These are phyloP conservation scores for Nigrospora sphaerica DNA, from an alignment of 2,329 filamentous ascomycete genomes.

Conservation along the genomic window DNA sequence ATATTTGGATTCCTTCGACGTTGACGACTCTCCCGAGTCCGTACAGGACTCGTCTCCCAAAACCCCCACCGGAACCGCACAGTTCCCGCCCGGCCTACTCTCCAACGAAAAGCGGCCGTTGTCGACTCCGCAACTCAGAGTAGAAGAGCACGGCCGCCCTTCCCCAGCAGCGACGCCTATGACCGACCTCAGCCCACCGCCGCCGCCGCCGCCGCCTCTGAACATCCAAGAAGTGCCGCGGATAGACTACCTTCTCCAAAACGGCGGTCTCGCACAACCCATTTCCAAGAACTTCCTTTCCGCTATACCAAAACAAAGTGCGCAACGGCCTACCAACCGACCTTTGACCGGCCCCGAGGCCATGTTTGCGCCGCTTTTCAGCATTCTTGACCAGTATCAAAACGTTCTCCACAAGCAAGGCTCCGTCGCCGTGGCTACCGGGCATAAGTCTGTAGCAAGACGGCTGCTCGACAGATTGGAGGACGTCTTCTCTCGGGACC, in stretches of 20 bases:
- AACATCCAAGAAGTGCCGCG: constrained; percentile 65
- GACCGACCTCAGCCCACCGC: constrained; percentile 37
- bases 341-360: constrained; percentile 62
- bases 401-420: constrained; percentile 76
- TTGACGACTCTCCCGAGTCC: constrained; percentile 43
- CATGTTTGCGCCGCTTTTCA: constrained; percentile 77
- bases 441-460: constrained; percentile 89
- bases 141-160: constrained; percentile 29
- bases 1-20: constrained; percentile 28
- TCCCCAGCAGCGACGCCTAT: constrained; percentile 31
- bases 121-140: constrained; percentile 24
- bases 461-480: constrained; percentile 84
- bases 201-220: constrained; percentile 59
- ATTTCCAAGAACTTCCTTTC: constrained; percentile 69
- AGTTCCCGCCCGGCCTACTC: constrained; percentile 38
- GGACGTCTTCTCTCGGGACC: constrained; percentile 87
- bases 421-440: constrained; percentile 89
- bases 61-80: constrained; percentile 50
- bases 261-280: constrained; percentile 69
- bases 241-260: constrained; percentile 86
- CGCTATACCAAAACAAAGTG: constrained; percentile 50
- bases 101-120: constrained; percentile 32
- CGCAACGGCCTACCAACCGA: constrained; percentile 52
- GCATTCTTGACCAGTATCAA: constrained; percentile 78
- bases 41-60: constrained; percentile 49